A percentile compares a stretch with the other conserved stretches of the same genome.
Conservation (phyloP, 2,329 filamentous ascomycete genomes). For the Xylaria polymorpha region DNA sequence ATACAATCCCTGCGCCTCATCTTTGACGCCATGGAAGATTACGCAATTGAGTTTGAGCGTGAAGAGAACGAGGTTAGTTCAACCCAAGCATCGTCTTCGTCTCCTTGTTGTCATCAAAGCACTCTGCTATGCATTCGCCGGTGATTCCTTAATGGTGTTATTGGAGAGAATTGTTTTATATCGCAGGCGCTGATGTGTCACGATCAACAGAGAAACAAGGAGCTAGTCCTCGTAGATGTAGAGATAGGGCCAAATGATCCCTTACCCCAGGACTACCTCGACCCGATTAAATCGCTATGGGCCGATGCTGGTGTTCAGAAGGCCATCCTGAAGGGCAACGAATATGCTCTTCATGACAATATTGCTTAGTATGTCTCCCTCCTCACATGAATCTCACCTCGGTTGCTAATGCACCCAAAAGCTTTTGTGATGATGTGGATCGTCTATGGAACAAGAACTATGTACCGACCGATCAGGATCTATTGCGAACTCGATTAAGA, state of each 20-base stretch:
- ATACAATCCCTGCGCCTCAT: slow-evolving; percentile 92
- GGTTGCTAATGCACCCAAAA: slow-evolving; percentile 53
- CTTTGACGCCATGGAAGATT: slow-evolving; percentile 88
- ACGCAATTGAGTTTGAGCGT: slow-evolving; percentile 81
- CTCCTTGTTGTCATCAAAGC: neutral
- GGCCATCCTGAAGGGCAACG: slow-evolving; percentile 93
- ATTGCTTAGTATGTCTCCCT: slow-evolving; percentile 86
- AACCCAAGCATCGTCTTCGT: neutral
- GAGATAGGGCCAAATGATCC: slow-evolving; percentile 86
- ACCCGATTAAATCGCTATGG: slow-evolving; percentile 88
- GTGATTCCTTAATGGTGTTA: neutral
- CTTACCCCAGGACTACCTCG: slow-evolving; percentile 80
- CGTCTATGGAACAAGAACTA: slow-evolving; percentile 81
- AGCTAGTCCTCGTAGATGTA: slow-evolving; percentile 79
- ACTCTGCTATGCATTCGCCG: neutral
- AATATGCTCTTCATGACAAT: slow-evolving; percentile 97
- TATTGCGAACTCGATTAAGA: slow-evolving; percentile 87
- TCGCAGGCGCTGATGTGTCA: slow-evolving; percentile 37
- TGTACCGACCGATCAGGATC: slow-evolving; percentile 92
- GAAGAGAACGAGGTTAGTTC: slow-evolving; percentile 79
- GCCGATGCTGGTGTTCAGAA: slow-evolving; percentile 82
- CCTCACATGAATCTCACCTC: slow-evolving; percentile 5
- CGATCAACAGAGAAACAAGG: slow-evolving; percentile 74
- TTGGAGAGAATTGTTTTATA: neutral
- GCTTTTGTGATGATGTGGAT: slow-evolving; percentile 85